Conservation (phyloP, 306 rosid genomes). For the Fragaria iinumae region DNA sequence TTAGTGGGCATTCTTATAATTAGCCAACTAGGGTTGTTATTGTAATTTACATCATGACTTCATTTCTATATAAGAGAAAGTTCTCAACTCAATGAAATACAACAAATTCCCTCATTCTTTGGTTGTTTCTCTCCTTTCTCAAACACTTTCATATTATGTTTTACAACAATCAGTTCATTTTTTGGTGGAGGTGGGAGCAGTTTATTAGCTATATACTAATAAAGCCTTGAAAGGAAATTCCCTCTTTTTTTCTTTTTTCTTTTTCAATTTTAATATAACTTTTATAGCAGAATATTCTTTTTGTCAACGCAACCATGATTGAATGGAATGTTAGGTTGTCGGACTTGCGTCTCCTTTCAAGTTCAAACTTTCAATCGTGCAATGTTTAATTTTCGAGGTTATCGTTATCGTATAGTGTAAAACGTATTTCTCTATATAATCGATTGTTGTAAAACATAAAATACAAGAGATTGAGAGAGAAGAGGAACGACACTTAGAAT, state of each 20-base stretch:
- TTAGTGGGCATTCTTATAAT: too few species aligned
- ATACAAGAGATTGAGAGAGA: too few species aligned
- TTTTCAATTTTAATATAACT: neutral
- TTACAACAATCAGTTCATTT: neutral
- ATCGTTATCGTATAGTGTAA: neutral
- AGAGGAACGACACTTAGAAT: too few species aligned
- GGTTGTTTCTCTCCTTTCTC: too few species aligned
- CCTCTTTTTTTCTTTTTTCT: neutral
- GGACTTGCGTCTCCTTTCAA: neutral
- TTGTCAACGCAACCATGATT: neutral
- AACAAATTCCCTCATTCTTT: too few species aligned
- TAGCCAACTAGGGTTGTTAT: too few species aligned
- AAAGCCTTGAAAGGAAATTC: too few species aligned
- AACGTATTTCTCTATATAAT: neutral
- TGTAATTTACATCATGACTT: too few species aligned
- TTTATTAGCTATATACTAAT: neutral
- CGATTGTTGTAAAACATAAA: too few species aligned
- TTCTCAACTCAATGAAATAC: too few species aligned
- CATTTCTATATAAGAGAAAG: too few species aligned
- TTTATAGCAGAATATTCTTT: neutral
- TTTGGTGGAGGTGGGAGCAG: neutral
- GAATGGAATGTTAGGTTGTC: neutral
- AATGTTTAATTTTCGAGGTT: neutral
- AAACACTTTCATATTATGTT: too few species aligned
- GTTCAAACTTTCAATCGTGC: neutral